Evolutionary conservation across 805 yeast genomes (phyloP), one percentile per base, ranked within the genome.

Genomic region (Zygotorulaspora chibaensis): DNA sequence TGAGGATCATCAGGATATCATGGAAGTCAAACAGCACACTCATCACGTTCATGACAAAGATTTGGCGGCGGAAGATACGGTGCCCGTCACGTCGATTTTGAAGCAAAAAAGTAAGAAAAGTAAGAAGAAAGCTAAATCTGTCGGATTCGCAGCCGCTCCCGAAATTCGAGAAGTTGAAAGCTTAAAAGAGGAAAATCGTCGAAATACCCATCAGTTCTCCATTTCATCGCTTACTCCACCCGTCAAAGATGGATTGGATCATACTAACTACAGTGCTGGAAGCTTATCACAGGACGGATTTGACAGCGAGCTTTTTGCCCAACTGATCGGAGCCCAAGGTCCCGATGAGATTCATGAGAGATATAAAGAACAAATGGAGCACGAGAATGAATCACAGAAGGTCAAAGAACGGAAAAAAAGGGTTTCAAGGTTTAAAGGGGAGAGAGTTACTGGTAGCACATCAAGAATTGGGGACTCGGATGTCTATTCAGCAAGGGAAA

Each of bases 101-200:
- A 42, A 35, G n/a, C 38, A 36, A 20, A 25, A 9, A 10, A 28
- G 42, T 13, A n/a, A 18, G 16, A 43, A 35, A 6, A 34, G 37
- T 20, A 43, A 45, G 2, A 54, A 55, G 31, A 49, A 43, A 10
- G 56, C 56, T 42, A 66, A 64, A 40, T 46, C 43, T 35, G 68
- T 66, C 33, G 61, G 64, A 2, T 66, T 66, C 49, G 70, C 69
- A 2, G 35, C 56, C 3, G 42, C 48, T n/a, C 51, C 65, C 8
- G 65, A 64, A 45, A 56, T 66, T 16, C 55, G 55, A 42, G 68
- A 64, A 46, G 61, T 66, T 13, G 67, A 64, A 44, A 65, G 53
- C 45, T 43, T 61, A 25, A 66, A 66, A 42, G 52, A 52, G 9
- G 67, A 61, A 34, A 66, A 63, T 7, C 59, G 51, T 47, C 47